Evolutionary conservation across 2,329 filamentous ascomycete genomes (phyloP), one percentile per base, ranked within the genome.

Genomic region (Phaeosphaeria sp.): DNA sequence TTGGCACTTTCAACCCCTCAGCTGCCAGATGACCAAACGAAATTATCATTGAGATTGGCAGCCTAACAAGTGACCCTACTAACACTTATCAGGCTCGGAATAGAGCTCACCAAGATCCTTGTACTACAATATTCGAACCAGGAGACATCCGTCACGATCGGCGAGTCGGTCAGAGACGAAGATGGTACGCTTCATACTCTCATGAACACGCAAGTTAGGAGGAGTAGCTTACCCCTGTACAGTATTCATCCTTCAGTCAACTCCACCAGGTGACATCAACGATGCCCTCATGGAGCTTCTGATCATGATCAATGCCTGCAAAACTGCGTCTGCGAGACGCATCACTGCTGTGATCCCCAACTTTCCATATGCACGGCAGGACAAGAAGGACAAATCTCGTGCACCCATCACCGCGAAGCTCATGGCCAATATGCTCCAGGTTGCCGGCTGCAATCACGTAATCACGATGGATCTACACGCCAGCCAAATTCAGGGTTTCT

Each of bases 391-490:
- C 82, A 91, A 92, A 83, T 95, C 90, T 54, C 89, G 94, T 65
- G 94, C 95, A n/a, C 94, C 95, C 42, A 99, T 98, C 77, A 96
- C 91, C 43, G 94, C 94, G 21, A 96, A 95, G 78, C 84, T 98
- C 54, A 96, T 97, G 81, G 94, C 94, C 56, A 97, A 98, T 80
- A 97, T 98, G 93, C 85, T 98, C 55, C 92, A 96, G 78, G 96
- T 93, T 1, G 93, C 93, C 44, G 94, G 94, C 55, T 96, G 92
- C 79, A 93, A 93, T 77, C 91, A 93, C 75, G 90, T 97, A 70
- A 96, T 97, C 67, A 97, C 93, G 18, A 97, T 97, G 92, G 93
- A 97, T 73, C 85, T 97, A 57, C 93, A 97, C 75, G 93, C 93
- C 57, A 93, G 89, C 58, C 93, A 97, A 82, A 96, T 96, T 62